Base-by-base conservation (phyloP, 352 stramenopile species). In the Phytophthora colocasiae region DNA sequence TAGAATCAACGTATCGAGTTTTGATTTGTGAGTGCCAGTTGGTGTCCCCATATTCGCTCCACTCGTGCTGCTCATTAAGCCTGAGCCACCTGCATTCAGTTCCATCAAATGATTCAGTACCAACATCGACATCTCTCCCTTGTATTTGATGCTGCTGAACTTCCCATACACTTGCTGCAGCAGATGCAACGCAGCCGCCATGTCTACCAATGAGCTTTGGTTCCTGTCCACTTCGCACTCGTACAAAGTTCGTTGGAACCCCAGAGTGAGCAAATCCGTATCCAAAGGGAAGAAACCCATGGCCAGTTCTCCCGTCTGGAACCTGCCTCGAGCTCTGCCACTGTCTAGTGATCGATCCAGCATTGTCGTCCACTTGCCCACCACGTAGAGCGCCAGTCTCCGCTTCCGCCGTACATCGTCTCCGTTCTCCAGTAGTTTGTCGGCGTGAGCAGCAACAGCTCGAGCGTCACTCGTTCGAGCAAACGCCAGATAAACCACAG, bases 71-170 rank as follows among this genome's bases (percentile, higher is more conserved):
- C 67, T 66, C 32, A 62, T 71, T 45, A 63, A 48, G 11, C 47
- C 53, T 7, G 61, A 66, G 1, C 54, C 60, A 22, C 49, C 44
- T 19, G 59, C 75, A 55, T 75, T 71, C 45, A 81, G 62, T 55
- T 89, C 77, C 71, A 93, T 77, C 39, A 94, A 62, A 38, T 86
- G 77, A 19, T 90, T 81, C 17, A 89, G 61, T 22, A 93, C 81
- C 7, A 87, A 71, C 71, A 87, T 90, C 9, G 83, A 75, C 34
- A 92, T 53, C 38, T 93, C 81, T 9, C 86, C 86, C 53, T 94
- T 94, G 73, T 89, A 90, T 57, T 94, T 91, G 59, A 94, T 89
- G n/a, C 78, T 66, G 15, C 69, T 49, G 39, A 93, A 91, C 14
- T 63, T 63, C 0, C 82, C 86, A 29, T 89, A 91, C 6, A 83